Evolutionary conservation across 2,329 filamentous ascomycete species (phyloP).

Genomic region (Dryadomyces quercus-mongolicae): DNA sequence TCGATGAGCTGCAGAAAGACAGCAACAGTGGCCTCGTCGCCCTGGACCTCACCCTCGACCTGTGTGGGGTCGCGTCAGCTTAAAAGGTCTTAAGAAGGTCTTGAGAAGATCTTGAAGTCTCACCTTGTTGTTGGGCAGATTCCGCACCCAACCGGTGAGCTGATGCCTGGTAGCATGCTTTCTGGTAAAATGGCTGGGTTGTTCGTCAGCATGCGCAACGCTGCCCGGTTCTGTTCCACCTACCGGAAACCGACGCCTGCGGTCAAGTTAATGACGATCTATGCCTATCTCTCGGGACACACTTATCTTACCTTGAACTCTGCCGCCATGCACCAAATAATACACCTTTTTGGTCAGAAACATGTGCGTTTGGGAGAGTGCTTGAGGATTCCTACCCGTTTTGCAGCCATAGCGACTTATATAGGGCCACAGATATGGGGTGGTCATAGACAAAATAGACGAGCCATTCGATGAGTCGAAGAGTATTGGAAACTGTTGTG

Average conservation of each 20-base stretch:
- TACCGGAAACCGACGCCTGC: conserved; percentile 46
- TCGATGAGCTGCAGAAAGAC: conserved; percentile 65
- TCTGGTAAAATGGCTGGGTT: conserved; percentile 38
- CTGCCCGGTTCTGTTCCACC: background rate
- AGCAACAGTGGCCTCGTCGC: conserved; percentile 49
- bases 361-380: background rate
- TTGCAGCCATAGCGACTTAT: conserved; percentile 7
- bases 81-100: background rate
- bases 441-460: background rate
- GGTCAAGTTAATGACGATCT: too few relatives aligned
- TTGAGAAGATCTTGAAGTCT: too few relatives aligned
- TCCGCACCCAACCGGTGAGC: conserved; percentile 51
- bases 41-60: conserved; percentile 88
- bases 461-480: background rate
- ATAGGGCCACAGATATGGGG: background rate
- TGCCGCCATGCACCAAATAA: conserved; percentile 51
- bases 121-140: conserved; percentile 44
- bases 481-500: background rate
- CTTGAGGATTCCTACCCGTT: conserved; percentile 10
- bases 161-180: conserved; percentile 36
- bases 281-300: background rate
- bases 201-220: background rate
- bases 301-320: conserved; percentile 48
- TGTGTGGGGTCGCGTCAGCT: conserved; percentile 21
- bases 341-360: conserved; percentile 32